Base-by-base conservation (phyloP, 2,329 filamentous ascomycete species). In the Botryotinia globosa region DNA sequence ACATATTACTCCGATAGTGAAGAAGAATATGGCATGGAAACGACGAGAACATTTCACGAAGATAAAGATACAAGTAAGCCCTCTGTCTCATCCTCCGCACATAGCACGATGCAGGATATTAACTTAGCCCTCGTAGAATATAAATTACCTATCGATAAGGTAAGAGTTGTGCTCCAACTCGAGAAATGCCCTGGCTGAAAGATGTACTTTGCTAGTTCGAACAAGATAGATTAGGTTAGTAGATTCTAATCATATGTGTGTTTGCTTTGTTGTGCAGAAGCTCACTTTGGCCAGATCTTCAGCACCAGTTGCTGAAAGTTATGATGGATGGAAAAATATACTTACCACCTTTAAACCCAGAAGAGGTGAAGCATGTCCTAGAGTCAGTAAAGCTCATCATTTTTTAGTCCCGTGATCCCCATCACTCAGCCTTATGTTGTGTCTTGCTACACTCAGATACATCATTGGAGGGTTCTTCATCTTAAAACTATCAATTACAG, bases 21-120 rank as follows among this genome's bases (percentile, higher is more conserved):
- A 25, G 85, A 83, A 75, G 85, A 86, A 73, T 85, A 86, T 71
- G 84, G 85, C 8, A 2, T n/a, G 14, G 37, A 58, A 18, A 68
- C 65, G 25, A 42, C 65, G 3, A 80, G 85, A 2, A 81, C 84
- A 8, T 87, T 86, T 72, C 85, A 87, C 66, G 80, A 80, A 9
- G 82, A 78, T 74, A 81, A 83, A 56, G 82, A 84, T 56, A 85
- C 84, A 22, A 74, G 76, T 77, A 69, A 71, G 76, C 69, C 9
- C 18, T 29, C 20, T 4, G 59, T n/a, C 34, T 54, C 16, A 16
- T 34, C 44, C 64, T 25, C 10, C n/a, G 37, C 16, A 54, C 25
- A 22, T 65, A 39, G 34, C 22, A 42, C 48, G 34, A 16, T 42
- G 25, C 37, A 54, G 25, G 44, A 58, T 54, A 39, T 18, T 32